phyloP scores from a whole-genome alignment of 768 basidiomycete genomes.

The Lenzites betulinus region DNA sequence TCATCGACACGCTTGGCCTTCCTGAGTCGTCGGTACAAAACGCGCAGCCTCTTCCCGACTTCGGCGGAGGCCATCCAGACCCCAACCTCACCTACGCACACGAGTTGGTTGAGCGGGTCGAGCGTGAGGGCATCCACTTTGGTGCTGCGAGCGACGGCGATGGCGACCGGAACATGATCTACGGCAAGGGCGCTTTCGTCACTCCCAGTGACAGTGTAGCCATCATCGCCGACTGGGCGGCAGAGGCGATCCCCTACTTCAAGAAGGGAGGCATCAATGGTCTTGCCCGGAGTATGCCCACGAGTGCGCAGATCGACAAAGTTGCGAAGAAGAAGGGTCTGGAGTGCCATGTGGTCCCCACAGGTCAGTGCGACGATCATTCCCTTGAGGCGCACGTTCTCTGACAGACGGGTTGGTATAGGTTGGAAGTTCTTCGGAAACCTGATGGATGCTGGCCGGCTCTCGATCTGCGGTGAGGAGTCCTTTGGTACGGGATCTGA shows the following conservation, averaged over 20 bases:
- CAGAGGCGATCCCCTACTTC: slow-evolving; percentile 90
- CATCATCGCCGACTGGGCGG: slow-evolving; percentile 95
- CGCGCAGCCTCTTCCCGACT: slow-evolving; percentile 89
- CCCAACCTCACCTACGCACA: slow-evolving; percentile 98
- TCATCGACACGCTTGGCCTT: slow-evolving; percentile 82
- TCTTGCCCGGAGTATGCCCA: slow-evolving; percentile 96
- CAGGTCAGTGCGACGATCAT: slow-evolving; percentile 53
- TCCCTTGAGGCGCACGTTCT: not conserved
- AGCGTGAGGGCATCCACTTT: slow-evolving; percentile 81
- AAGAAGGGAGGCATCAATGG: slow-evolving; percentile 91
- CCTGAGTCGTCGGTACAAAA: slow-evolving; percentile 84
- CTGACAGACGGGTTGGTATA: slow-evolving; percentile 32
- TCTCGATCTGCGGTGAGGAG: slow-evolving; percentile 99
- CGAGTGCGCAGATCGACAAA: slow-evolving; percentile 93
- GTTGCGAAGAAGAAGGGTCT: slow-evolving; percentile 93
- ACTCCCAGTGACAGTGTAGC: slow-evolving; percentile 98
- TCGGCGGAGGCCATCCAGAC: slow-evolving; percentile 97
- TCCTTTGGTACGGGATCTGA: slow-evolving; percentile 99
- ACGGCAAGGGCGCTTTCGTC: slow-evolving; percentile 96
- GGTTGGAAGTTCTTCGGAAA: slow-evolving; percentile 99
- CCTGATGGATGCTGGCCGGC: slow-evolving; percentile 96
- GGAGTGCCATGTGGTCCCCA: slow-evolving; percentile 95
- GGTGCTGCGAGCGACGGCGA: slow-evolving; percentile 98
- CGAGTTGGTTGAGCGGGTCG: slow-evolving; percentile 89
- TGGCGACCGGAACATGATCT: slow-evolving; percentile 99